phyloP scores from a whole-genome alignment of 257 asterid genomes.

The Schizonepeta tenuifolia region DNA sequence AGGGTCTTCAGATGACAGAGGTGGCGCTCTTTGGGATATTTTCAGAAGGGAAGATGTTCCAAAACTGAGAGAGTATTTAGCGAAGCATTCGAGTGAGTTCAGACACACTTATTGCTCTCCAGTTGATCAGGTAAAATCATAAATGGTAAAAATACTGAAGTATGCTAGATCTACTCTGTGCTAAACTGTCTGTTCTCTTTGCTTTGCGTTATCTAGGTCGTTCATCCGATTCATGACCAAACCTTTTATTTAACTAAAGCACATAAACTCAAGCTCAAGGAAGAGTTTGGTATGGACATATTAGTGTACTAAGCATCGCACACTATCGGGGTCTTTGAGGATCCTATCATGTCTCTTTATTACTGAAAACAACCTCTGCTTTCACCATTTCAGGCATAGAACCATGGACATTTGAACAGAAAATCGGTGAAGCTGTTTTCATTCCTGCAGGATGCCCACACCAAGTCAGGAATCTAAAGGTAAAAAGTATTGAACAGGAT shows the following conservation, averaged over 20 bases:
- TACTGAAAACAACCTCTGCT: conserved; percentile 11
- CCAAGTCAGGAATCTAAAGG: conserved; percentile 96
- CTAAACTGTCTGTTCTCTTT: conserved; percentile 10
- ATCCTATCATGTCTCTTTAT: not conserved
- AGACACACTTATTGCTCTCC: conserved; percentile 85
- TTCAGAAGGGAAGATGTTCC: conserved; percentile 91
- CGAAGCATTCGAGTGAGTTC: conserved; percentile 70
- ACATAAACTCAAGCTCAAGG: conserved; percentile 76
- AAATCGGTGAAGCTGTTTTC: conserved; percentile 90
- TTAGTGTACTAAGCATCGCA: not conserved
- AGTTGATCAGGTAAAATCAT: conserved; percentile 62
- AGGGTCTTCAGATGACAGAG: conserved; percentile 39
- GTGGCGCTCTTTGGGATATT: conserved; percentile 95
- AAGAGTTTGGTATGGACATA: conserved; percentile 70
- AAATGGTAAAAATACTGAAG: not conserved
- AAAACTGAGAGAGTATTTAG: conserved; percentile 69
- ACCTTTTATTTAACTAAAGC: conserved; percentile 75
- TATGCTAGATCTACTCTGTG: conserved; percentile 17
- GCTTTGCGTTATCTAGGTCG: conserved; percentile 53
- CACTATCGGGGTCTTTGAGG: not conserved
- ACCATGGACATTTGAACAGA: conserved; percentile 94
- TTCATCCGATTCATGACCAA: conserved; percentile 95
- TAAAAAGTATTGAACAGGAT: conserved; percentile 24
- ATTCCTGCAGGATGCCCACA: conserved; percentile 99
- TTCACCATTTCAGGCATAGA: conserved; percentile 62